A percentile compares a stretch with the other conserved stretches of the same genome.
Evolutionary conservation across 306 rosid species (phyloP).

Genomic region (Castanospermum australe): DNA sequence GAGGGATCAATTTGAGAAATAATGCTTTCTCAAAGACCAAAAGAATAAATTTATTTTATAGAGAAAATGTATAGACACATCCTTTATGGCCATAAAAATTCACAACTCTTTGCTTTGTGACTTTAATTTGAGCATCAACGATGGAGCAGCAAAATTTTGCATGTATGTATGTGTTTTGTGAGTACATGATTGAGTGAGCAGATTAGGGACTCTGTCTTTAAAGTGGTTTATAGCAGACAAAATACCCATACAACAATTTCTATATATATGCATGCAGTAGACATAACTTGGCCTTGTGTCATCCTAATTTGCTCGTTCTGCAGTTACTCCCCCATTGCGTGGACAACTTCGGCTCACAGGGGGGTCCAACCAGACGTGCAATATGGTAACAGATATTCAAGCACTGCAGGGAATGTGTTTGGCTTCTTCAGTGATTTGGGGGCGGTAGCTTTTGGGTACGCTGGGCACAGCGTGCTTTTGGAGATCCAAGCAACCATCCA

Average conservation of each 20-base stretch:
- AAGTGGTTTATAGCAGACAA: no score
- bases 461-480: conserved; percentile 79
- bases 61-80: no score
- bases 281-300: not conserved
- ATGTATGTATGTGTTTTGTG: not conserved
- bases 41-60: no score
- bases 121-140: not conserved
- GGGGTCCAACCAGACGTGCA: conserved; percentile 51
- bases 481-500: conserved; percentile 97
- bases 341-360: conserved; percentile 57
- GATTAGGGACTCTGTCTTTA: no score
- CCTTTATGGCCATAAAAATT: no score
- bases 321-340: conserved; percentile 84
- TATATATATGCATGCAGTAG: no score
- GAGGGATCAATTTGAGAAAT: no score
- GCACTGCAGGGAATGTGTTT: conserved; percentile 43
- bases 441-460: conserved; percentile 74
- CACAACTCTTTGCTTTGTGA: not conserved
- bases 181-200: not conserved
- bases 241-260: no score
- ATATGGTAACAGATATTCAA: conserved; percentile 35
- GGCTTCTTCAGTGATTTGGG: conserved; percentile 63
- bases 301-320: not conserved
- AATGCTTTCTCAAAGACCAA: no score
- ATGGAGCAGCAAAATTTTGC: no score